These are phyloP conservation scores for Solanum okadae DNA, from an alignment of 257 asterid species.

Conservation along the genomic window DNA sequence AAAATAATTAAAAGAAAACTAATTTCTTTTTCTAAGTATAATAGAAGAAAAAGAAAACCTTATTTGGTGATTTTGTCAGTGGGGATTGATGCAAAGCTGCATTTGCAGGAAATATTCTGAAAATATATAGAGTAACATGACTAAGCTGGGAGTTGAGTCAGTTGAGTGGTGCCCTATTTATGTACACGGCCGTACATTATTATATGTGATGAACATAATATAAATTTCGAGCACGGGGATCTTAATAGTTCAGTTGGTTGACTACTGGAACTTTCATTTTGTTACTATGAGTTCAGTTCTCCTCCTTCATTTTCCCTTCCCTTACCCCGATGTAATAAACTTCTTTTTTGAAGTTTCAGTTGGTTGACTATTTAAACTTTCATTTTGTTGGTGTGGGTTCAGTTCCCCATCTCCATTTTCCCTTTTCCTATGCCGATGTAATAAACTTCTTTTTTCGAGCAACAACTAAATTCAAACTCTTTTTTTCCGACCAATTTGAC, in stretches of 20 bases:
- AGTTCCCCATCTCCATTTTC: not conserved
- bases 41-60: not conserved
- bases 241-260: not conserved
- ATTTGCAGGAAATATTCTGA: not conserved
- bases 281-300: no score
- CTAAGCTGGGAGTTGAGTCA: not conserved
- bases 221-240: not conserved
- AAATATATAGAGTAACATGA: not conserved
- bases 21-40: no score
- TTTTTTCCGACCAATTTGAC: no score
- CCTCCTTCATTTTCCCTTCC: not conserved
- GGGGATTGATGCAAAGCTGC: not conserved
- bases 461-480: not conserved
- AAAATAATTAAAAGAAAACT: not conserved
- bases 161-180: not conserved
- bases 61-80: not conserved
- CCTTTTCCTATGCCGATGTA: not conserved
- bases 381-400: no score
- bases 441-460: not conserved
- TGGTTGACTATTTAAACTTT: no score
- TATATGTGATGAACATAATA: not conserved
- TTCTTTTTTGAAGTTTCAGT: not conserved
- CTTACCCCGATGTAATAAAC: no score
- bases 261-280: no score
- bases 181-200: not conserved